Conservation (phyloP, 495 filamentous ascomycete genomes). For the Parathielavia appendiculata region DNA sequence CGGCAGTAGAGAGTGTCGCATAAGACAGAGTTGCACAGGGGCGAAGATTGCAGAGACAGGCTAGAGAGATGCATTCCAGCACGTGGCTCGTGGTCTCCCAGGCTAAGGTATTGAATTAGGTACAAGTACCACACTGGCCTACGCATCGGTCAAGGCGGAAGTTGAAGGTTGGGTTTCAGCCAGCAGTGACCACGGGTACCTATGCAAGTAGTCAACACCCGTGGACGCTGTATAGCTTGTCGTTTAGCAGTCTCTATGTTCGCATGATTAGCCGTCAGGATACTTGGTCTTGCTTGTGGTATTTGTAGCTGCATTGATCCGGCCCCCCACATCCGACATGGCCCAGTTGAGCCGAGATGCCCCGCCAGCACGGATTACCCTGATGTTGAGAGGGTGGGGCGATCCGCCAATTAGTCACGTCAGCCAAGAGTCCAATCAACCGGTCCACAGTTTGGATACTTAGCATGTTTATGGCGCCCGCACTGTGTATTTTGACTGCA, state of each 20-base stretch:
- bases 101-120: neutral
- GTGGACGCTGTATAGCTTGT: no score
- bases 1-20: constrained; percentile 7
- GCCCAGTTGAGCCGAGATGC: constrained; percentile 5
- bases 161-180: no score
- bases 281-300: neutral
- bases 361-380: constrained; percentile 13
- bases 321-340: neutral
- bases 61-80: constrained; percentile 15
- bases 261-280: no score
- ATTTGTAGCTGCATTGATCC: neutral
- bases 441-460: constrained; percentile 4
- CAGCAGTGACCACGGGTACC: no score
- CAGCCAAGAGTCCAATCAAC: neutral
- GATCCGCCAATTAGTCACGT: constrained; percentile 1
- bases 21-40: neutral
- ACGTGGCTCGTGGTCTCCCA: neutral
- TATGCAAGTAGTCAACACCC: no score
- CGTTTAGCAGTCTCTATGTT: no score
- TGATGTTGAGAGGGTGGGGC: neutral
- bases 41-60: constrained; percentile 9
- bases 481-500: constrained; percentile 6
- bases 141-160: no score
- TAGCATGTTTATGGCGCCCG: neutral
- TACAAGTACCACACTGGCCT: neutral